Evolutionary conservation across 768 basidiomycete genomes (phyloP), one percentile per base, ranked within the genome.

Genomic region (Chalciporus piperatus): DNA sequence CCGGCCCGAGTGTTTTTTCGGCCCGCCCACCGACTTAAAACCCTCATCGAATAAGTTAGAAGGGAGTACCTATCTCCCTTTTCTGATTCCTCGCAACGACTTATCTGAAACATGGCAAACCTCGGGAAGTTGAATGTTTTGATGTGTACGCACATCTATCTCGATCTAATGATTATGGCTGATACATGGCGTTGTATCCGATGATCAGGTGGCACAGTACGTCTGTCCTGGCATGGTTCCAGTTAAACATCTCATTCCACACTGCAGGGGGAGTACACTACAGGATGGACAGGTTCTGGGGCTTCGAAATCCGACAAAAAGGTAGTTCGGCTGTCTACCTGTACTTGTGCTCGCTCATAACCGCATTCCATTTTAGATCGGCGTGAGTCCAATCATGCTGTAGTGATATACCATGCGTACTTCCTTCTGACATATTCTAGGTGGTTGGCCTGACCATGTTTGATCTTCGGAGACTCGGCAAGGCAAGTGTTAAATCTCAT

Each of bases 281-380:
- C 93, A 46, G 93, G 94, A 66, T 96, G 90, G 89, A 92, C 90
- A 10, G 84, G 83, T 12, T 82, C 87, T 33, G 93, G 93, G n/a
- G 91, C 89, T 39, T 95, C 92, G 14, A 91, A 85, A 64, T 95
- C 92, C 6, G 94, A 96, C 73, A 96, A 96, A 74, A 97, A 93
- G 79, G 91, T 88, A 50, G 48, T 74, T 50, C 12, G 16, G 12
- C 41, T 25, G 37, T 48, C 37, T 8, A 35, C 7, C 20, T 45
- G 28, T 32, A 8, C 13, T 27, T 16, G 27, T 8, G 25, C 23
- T 17, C 10, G 7, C 19, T 39, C 28, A 6, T 39, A 12, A n/a
- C 37, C 17, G 6, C 27, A 3, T 40, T 27, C 19, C 6, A 37
- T 28, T 39, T 10, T 55, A 88, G 87, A 87, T 88, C 61, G 86